These are phyloP conservation scores for Globisporangium perplexum DNA, from an alignment of 352 stramenopile species.

Conservation along the genomic window DNA sequence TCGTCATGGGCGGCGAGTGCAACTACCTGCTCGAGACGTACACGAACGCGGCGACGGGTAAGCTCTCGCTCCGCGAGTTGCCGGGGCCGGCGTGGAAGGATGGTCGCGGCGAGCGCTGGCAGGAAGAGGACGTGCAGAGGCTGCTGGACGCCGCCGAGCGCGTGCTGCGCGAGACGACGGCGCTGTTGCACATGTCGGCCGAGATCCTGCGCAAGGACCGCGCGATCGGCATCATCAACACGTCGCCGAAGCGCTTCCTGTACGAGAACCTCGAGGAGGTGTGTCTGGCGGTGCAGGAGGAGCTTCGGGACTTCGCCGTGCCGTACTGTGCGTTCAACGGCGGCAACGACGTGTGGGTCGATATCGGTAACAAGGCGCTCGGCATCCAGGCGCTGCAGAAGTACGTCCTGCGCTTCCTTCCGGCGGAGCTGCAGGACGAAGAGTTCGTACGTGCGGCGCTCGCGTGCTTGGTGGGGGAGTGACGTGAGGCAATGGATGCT, in stretches of 20 bases:
- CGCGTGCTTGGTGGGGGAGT: too few species aligned
- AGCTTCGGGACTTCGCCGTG: slow-evolving; percentile 68
- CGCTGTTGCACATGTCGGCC: slow-evolving; percentile 79
- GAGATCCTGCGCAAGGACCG: slow-evolving; percentile 91
- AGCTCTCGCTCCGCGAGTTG: slow-evolving; percentile 62
- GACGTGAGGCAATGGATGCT: too few species aligned
- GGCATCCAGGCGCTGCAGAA: slow-evolving; percentile 91
- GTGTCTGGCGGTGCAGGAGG: slow-evolving; percentile 88
- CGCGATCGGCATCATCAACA: slow-evolving; percentile 91
- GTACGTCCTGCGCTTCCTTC: slow-evolving; percentile 68
- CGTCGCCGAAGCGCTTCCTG: slow-evolving; percentile 65
- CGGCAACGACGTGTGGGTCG: slow-evolving; percentile 94
- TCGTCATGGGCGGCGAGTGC: slow-evolving; percentile 96
- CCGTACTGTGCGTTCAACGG: slow-evolving; percentile 97
- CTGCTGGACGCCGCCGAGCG: slow-evolving; percentile 84
- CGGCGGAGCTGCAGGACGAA: slow-evolving; percentile 71
- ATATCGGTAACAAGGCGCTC: slow-evolving; percentile 96
- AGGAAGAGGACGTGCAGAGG: slow-evolving; percentile 59
- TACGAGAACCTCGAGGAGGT: slow-evolving; percentile 95
- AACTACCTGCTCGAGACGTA: slow-evolving; percentile 92
- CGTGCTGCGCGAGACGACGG: slow-evolving; percentile 67
- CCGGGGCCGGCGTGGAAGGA: slow-evolving; percentile 69
- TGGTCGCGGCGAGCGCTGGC: slow-evolving; percentile 84
- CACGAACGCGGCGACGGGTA: slow-evolving; percentile 29
- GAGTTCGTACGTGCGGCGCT: slow-evolving; percentile 31